These are phyloP conservation scores for Acanthamoeba polyphaga DNA, from an alignment of 208 protist genomes.

Conservation along the genomic window DNA sequence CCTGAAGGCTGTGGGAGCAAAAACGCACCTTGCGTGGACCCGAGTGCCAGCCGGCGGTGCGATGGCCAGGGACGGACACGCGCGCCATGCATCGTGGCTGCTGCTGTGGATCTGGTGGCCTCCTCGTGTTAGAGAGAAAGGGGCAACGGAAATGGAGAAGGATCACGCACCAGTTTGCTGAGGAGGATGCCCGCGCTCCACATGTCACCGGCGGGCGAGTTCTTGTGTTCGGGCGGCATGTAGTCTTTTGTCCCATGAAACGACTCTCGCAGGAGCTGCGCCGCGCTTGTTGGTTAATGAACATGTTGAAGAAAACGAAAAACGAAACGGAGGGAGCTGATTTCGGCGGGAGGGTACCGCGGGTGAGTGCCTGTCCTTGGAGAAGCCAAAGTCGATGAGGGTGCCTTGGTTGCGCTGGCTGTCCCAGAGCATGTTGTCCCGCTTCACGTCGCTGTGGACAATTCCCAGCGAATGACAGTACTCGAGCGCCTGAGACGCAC, in stretches of 20 bases:
- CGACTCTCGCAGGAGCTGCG: neutral
- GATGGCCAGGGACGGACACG: neutral
- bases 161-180: neutral
- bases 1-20: too few species aligned
- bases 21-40: neutral
- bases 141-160: neutral
- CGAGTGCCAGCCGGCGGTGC: neutral
- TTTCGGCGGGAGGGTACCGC: neutral
- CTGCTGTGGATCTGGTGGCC: neutral
- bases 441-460: conserved; percentile 31
- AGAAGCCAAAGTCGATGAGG: conserved; percentile 19
- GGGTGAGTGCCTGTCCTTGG: neutral
- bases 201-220: neutral
- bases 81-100: neutral
- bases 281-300: neutral
- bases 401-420: neutral
- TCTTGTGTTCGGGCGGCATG: neutral
- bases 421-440: neutral
- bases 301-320: too few species aligned
- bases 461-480: conserved; percentile 18
- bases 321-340: neutral
- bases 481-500: neutral
- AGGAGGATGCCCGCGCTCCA: conserved; percentile 28
- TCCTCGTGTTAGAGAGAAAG: neutral
- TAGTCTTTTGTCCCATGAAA: neutral